These are phyloP conservation scores for Ceratobasidium theobromae DNA, from an alignment of 1,284 basidiomycete species.

Conservation along the genomic window DNA sequence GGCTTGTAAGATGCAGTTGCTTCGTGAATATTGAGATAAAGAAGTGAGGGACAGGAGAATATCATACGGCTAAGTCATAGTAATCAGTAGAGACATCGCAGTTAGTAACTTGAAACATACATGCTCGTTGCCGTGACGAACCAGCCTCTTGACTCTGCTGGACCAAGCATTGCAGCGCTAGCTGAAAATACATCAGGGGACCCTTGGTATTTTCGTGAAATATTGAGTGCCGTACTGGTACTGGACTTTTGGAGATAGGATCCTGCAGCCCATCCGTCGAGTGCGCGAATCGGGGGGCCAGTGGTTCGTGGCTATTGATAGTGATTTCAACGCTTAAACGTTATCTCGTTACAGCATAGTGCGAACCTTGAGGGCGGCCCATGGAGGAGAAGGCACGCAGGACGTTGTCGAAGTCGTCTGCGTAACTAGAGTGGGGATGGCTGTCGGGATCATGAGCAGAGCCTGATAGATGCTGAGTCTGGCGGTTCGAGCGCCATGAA, in stretches of 20 bases:
- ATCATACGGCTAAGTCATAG: neutral
- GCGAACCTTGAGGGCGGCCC: too few relatives aligned
- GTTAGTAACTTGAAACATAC: neutral
- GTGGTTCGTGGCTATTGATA: neutral
- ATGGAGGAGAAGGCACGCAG: too few relatives aligned
- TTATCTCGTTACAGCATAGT: too few relatives aligned
- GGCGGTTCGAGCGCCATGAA: too few relatives aligned
- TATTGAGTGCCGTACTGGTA: neutral
- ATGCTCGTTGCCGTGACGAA: neutral
- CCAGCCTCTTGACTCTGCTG: neutral
- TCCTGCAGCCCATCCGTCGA: constrained; percentile 20
- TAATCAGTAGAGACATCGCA: neutral
- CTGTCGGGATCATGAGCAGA: too few relatives aligned
- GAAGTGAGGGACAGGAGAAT: too few relatives aligned
- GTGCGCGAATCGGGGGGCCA: constrained; percentile 5
- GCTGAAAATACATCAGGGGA: neutral
- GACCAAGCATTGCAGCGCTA: neutral
- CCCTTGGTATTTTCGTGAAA: neutral
- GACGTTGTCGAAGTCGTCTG: too few relatives aligned
- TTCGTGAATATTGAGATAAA: neutral
- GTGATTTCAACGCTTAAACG: neutral
- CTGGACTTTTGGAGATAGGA: constrained; percentile 6
- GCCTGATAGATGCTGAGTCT: too few relatives aligned
- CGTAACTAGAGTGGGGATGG: too few relatives aligned
- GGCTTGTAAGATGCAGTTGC: constrained; percentile 17